phyloP scores from a whole-genome alignment of 2,329 filamentous ascomycete species.

The Xylariaceae sp. region DNA sequence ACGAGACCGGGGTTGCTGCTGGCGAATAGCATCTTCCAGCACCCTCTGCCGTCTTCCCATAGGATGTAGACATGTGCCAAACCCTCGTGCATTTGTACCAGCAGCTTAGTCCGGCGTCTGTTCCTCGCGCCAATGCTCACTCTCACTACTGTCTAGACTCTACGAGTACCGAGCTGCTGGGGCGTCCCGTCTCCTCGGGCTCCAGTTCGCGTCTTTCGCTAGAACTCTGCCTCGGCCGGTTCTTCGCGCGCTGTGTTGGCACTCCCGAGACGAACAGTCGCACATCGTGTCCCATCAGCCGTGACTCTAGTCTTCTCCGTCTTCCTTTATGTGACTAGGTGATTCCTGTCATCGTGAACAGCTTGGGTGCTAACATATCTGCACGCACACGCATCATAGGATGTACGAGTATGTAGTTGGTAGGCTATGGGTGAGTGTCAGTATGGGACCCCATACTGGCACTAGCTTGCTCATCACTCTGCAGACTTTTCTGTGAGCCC shows the following conservation, averaged over 20 bases:
- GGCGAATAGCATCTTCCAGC: conserved; percentile 35
- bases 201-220: not conserved
- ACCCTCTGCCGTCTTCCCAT: conserved; percentile 34
- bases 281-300: not conserved
- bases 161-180: not conserved
- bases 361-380: too few relatives aligned
- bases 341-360: not conserved
- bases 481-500: conserved; percentile 22
- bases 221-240: not conserved
- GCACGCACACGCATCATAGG: not conserved
- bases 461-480: conserved; percentile 24
- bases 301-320: not conserved
- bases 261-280: too few relatives aligned
- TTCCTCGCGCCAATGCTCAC: conserved; percentile 23
- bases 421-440: not conserved
- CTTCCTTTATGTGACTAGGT: conserved; percentile 15
- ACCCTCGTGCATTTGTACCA: conserved; percentile 36
- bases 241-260: not conserved
- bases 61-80: conserved; percentile 39
- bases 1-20: conserved; percentile 21
- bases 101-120: conserved; percentile 42
- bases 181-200: conserved; percentile 1
- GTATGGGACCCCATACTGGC: not conserved
- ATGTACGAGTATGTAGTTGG: not conserved
- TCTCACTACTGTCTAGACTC: not conserved